phyloP scores from a whole-genome alignment of 2,329 filamentous ascomycete genomes.

The Aspergillus niger region DNA sequence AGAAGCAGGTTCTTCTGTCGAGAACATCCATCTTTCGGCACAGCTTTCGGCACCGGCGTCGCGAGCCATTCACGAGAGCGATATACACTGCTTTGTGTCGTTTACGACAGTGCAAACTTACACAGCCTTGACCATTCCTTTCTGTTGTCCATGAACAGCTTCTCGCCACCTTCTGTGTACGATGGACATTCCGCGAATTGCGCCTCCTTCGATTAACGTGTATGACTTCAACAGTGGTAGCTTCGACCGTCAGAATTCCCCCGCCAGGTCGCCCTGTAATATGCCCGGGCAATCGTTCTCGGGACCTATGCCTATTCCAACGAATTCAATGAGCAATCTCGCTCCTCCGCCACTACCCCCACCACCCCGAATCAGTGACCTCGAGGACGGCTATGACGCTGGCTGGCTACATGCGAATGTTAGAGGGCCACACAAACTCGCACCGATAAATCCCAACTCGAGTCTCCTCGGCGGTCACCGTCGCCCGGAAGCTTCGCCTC shows the following conservation, averaged over 20 bases:
- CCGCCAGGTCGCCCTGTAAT: constrained; percentile 41
- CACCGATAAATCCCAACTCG: constrained; percentile 52
- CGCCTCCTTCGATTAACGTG: constrained; percentile 47
- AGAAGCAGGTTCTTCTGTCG: constrained; percentile 27
- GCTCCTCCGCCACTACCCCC: constrained; percentile 67
- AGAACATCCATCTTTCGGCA: background rate
- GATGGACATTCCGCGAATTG: constrained; percentile 49
- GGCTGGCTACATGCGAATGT: constrained; percentile 66
- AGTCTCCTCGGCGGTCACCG: constrained; percentile 52
- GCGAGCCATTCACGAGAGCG: background rate
- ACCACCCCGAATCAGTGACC: constrained; percentile 61
- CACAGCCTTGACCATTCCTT: background rate
- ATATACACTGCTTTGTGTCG: background rate
- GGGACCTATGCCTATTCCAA: constrained; percentile 65
- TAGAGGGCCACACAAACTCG: constrained; percentile 50
- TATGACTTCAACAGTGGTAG: constrained; percentile 42
- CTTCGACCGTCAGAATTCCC: constrained; percentile 35
- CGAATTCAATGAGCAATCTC: constrained; percentile 49
- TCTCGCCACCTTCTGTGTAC: constrained; percentile 31
- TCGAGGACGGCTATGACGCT: constrained; percentile 60
- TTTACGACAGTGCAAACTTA: background rate
- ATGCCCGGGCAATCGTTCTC: constrained; percentile 46
- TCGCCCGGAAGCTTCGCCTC: constrained; percentile 36
- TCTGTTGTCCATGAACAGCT: constrained; percentile 18
- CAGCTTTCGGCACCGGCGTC: background rate